Percentiles rank a stretch among this genome's conserved stretches.
Evolutionary conservation across 2,329 filamentous ascomycete species (phyloP).

Genomic region (Ophiostoma sp.): DNA sequence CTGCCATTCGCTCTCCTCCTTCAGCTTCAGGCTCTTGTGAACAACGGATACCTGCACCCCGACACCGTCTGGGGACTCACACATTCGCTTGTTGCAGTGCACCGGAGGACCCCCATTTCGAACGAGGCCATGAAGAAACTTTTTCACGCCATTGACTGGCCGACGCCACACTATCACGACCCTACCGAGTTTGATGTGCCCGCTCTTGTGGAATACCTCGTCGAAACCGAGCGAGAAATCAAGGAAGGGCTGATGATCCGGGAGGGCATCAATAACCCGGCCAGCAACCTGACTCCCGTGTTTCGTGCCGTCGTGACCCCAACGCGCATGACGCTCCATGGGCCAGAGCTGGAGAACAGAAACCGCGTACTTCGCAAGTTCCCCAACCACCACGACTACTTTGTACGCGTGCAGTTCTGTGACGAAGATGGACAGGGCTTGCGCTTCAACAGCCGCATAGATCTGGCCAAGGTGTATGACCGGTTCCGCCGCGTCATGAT

Average conservation of each 20-base stretch:
- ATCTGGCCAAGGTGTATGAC: slow-evolving; percentile 46
- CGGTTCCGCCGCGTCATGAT: slow-evolving; percentile 58
- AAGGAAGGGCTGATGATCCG: slow-evolving; percentile 20
- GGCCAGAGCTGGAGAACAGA: slow-evolving; percentile 60
- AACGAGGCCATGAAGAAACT: slow-evolving; percentile 50
- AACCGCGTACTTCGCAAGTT: slow-evolving; percentile 69
- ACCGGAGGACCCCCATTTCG: slow-evolving; percentile 40
- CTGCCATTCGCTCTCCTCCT: slow-evolving; percentile 53
- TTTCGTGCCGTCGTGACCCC: slow-evolving; percentile 57
- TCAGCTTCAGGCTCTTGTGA: slow-evolving; percentile 58
- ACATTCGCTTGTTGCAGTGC: slow-evolving; percentile 36
- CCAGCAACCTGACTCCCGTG: slow-evolving; percentile 44
- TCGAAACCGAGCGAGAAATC: slow-evolving; percentile 38
- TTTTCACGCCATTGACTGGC: slow-evolving; percentile 47
- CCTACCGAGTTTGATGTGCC: slow-evolving; percentile 38
- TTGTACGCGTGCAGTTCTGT: slow-evolving; percentile 64
- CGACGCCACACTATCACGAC: slow-evolving; percentile 45
- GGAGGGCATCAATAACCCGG: slow-evolving; percentile 28
- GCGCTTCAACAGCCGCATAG: slow-evolving; percentile 49
- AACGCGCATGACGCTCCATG: slow-evolving; percentile 50
- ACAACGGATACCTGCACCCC: slow-evolving; percentile 59
- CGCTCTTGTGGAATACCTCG: slow-evolving; percentile 38
- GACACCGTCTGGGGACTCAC: slow-evolving; percentile 44
- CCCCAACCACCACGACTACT: slow-evolving; percentile 52
- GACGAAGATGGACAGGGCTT: slow-evolving; percentile 68